Evolutionary conservation across 2,329 filamentous ascomycete genomes (phyloP), one percentile per base, ranked within the genome.

Genomic region (Penicillium brevicompactum): DNA sequence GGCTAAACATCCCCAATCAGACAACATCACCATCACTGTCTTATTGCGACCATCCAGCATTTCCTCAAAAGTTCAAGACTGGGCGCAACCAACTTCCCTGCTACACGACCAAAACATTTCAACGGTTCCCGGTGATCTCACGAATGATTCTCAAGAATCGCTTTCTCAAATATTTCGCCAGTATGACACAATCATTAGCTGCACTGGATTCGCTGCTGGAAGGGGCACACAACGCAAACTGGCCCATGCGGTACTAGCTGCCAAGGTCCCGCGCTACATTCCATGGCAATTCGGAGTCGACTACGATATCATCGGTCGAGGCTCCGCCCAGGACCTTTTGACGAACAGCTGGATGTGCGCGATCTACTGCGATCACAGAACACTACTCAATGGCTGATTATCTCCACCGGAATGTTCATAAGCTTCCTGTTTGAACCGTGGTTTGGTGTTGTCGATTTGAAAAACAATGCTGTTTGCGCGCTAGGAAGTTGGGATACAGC

Each of bases 231-330:
- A 89, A 65, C 58, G 78, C 1, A 87, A 87, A 62, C 73, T 90
- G 16, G 72, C 82, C 0, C 65, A 75, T 10, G 86, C 87, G 0
- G 82, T 80, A 0, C 70, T 90, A 0, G 68, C 71, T 10, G 84
- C 82, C 0, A 70, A 74, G 0, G 78, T 81, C 61, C 71, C 56
- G 13, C 74, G 82, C 0, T 90, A 81, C 65, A 79, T 90, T 16
- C 87, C 88, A 0, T 91, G 88, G 88, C 87, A 91, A 69, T 90
- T 87, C 67, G 88, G 88, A 1, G 83, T 89, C 22, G 85, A 91
- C 66, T 91, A 90, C 70, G 87, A 90, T 53, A 67, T 47, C 75
- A 83, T 89, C 14, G 85, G 86, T 0, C 69, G 74, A 0, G 81
- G 82, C 0, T 84, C 81, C 24, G 76, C 82, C 42, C 86, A 89